Evolutionary conservation across 208 protist genomes (phyloP).

Genomic region (Trypanosoma lewisi): DNA sequence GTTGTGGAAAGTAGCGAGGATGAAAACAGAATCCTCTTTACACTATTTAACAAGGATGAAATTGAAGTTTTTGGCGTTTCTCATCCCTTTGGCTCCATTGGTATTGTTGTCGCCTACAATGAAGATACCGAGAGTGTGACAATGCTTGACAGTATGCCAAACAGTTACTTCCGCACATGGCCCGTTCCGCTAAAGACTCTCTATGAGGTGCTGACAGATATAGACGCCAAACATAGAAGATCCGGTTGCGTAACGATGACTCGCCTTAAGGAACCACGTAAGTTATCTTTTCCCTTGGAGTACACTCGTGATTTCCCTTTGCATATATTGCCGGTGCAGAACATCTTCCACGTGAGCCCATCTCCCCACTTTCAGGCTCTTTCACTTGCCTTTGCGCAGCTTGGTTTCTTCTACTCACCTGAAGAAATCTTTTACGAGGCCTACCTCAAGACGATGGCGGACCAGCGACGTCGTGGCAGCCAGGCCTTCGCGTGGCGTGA

Average conservation of each 20-base stretch:
- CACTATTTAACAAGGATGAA: slow-evolving; percentile 50
- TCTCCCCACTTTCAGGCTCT: slow-evolving; percentile 85
- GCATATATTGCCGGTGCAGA: slow-evolving; percentile 72
- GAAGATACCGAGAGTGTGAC: slow-evolving; percentile 44
- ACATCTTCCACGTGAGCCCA: slow-evolving; percentile 82
- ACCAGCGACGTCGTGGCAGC: slow-evolving; percentile 77
- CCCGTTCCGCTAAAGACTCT: slow-evolving; percentile 54
- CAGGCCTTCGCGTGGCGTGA: slow-evolving; percentile 88
- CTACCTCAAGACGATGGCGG: slow-evolving; percentile 85
- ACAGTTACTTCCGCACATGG: slow-evolving; percentile 80
- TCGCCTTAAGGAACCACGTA: slow-evolving; percentile 11
- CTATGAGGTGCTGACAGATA: slow-evolving; percentile 51
- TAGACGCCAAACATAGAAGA: slow-evolving; percentile 55
- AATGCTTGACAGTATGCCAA: slow-evolving; percentile 71
- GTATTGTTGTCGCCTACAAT: slow-evolving; percentile 66
- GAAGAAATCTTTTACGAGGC: slow-evolving; percentile 91
- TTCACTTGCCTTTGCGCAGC: slow-evolving; percentile 80
- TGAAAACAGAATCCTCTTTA: slow-evolving; percentile 40
- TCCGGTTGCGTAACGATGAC: slow-evolving; percentile 57
- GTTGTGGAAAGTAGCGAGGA: slow-evolving; percentile 33
- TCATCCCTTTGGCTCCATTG: slow-evolving; percentile 71
- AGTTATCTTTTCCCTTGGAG: slow-evolving; percentile 33
- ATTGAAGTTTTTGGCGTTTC: slow-evolving; percentile 66
- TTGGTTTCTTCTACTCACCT: slow-evolving; percentile 83
- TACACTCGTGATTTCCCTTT: slow-evolving; percentile 53